A percentile compares a stretch with the other conserved stretches of the same genome.
phyloP scores from a whole-genome alignment of 106 monocot genomes.

The Phalaenopsis aphrodite region DNA sequence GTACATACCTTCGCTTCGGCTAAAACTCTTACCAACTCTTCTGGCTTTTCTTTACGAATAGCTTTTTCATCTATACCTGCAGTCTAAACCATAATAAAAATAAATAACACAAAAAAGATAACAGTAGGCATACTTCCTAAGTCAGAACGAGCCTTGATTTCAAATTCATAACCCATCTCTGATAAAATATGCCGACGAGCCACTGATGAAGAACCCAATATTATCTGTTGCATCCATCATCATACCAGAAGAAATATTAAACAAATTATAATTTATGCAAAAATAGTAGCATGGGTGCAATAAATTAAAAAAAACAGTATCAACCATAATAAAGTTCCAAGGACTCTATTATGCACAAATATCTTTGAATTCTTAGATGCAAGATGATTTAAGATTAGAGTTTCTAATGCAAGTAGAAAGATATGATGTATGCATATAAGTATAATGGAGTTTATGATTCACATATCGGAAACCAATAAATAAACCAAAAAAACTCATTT shows the following conservation, averaged over 20 bases:
- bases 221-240: conserved; percentile 46
- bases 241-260: neutral
- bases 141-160: conserved; percentile 47
- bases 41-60: conserved; percentile 75
- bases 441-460: no score
- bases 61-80: conserved; percentile 86
- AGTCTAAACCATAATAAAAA: conserved; percentile 40
- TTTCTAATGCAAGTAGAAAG: neutral
- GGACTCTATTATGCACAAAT: neutral
- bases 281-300: neutral
- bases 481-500: no score
- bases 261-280: neutral
- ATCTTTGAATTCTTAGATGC: neutral
- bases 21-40: conserved; percentile 77
- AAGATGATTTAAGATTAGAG: neutral
- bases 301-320: neutral
- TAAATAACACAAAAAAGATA: conserved; percentile 2
- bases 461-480: neutral
- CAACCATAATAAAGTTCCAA: neutral
- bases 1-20: conserved; percentile 74
- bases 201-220: conserved; percentile 80
- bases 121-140: neutral
- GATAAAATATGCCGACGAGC: conserved; percentile 73
- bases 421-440: neutral
- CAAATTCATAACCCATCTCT: conserved; percentile 89